Conservation (phyloP, 805 yeast species). For the Barnettozyma wickerhamii region DNA sequence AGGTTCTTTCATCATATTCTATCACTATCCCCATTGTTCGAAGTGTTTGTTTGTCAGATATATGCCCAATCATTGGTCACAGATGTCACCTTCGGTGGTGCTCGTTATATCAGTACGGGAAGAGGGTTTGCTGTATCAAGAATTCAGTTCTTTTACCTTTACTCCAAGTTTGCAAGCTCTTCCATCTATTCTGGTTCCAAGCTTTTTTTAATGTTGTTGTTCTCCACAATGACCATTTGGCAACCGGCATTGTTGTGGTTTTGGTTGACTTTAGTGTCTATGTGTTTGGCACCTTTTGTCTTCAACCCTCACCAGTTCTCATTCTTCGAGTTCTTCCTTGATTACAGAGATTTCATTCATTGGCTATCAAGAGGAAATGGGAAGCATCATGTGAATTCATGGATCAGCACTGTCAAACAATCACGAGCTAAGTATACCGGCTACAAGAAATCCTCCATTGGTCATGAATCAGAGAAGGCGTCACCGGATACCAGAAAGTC, state of each 20-base stretch:
- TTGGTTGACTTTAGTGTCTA: conserved; percentile 65
- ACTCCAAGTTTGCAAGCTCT: conserved; percentile 68
- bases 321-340: conserved; percentile 64
- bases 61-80: conserved; percentile 74
- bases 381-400: conserved; percentile 61
- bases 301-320: conserved; percentile 78
- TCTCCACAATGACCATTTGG: conserved; percentile 80
- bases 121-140: conserved; percentile 90
- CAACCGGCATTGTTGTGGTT: conserved; percentile 69
- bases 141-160: conserved; percentile 63
- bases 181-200: conserved; percentile 79
- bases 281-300: conserved; percentile 66
- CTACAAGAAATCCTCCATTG: conserved; percentile 68
- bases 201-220: conserved; percentile 62
- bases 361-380: conserved; percentile 85
- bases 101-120: conserved; percentile 88
- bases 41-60: conserved; percentile 92
- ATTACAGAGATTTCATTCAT: conserved; percentile 55
- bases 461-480: conserved; percentile 62
- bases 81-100: conserved; percentile 87
- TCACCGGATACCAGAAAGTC: conserved; percentile 66
- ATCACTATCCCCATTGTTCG: conserved; percentile 87
- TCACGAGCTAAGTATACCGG: conserved; percentile 91
- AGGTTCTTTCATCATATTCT: conserved; percentile 72
- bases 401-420: conserved; percentile 72